Base-by-base conservation (phyloP, 2,329 filamentous ascomycete species). In the Aureobasidium namibiae region DNA sequence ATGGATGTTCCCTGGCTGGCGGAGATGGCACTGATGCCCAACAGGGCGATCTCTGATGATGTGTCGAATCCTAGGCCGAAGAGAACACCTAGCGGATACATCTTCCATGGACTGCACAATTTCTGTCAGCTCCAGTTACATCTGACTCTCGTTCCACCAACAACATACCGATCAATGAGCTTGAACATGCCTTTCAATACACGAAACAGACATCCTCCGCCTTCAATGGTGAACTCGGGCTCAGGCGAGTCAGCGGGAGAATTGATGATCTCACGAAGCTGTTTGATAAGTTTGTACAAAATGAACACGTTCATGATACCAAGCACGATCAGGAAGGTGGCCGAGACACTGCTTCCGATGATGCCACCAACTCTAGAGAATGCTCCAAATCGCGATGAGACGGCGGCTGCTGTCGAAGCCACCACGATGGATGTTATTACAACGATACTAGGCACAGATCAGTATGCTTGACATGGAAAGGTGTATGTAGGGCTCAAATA, bases 31-130 rank as follows among this genome's bases (percentile, higher is more conserved):
- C 90, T 88, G 63, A 97, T 95, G 0, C 92, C 94, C 0, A 99
- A 75, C 8, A 99, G 80, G 0, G 94, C 92, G 67, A 97, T 89
- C 72, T 99, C 92, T 8, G 90, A 95, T 41, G 89, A 95, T 0
- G 94, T 97, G 70, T 97, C 94, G 70, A 99, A 97, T 0, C 92
- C 94, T 0, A 97, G 78, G 0, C 92, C 94, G 60, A 79, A 97
- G 4, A 97, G 76, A 0, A 97, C 80, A 0, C 92, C 92, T 0
- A 96, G 76, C 0, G 90, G 91, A 65, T 95, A 94, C 91, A 96
- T 96, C 73, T 97, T 97, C 92, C 92, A 97, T 0, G 89, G 88
- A 5, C 82, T 75, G 49, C 24, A 14, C 11, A 13, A n/a, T n/a
- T 2, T 38, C 11, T 21, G 52, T 41, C 48, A 29, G 50, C 50